These are phyloP conservation scores for Scutellaria barbata DNA, from an alignment of 257 asterid species.

Conservation along the genomic window DNA sequence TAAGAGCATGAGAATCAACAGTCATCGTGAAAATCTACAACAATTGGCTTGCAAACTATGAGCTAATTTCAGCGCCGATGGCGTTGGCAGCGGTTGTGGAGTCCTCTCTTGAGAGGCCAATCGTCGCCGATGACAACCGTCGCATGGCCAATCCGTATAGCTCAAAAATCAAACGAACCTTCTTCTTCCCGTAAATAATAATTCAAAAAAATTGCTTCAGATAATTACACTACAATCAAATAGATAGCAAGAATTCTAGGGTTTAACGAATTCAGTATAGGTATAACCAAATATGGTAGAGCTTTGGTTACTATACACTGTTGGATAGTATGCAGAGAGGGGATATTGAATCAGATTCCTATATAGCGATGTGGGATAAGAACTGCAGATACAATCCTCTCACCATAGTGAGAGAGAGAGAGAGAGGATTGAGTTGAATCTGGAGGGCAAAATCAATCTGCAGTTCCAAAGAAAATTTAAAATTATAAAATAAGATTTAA, in stretches of 20 bases:
- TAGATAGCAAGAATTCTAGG: too few species aligned
- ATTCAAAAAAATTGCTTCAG: slow-evolving; percentile 9
- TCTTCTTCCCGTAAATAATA: slow-evolving; percentile 8
- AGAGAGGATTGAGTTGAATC: slow-evolving; percentile 27
- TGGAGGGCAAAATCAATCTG: slow-evolving; percentile 20
- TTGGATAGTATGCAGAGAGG: slow-evolving; percentile 34
- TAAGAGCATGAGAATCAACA: slow-evolving; percentile 68
- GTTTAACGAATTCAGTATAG: neutral
- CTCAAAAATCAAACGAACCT: slow-evolving; percentile 39
- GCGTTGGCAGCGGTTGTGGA: slow-evolving; percentile 35
- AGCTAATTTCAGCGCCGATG: slow-evolving; percentile 38
- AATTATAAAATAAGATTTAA: too few species aligned
- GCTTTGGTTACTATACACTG: neutral
- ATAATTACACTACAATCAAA: slow-evolving; percentile 21
- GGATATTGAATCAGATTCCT: slow-evolving; percentile 38
- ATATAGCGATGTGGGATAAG: slow-evolving; percentile 25
- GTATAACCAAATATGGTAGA: neutral
- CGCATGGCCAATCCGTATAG: slow-evolving; percentile 83
- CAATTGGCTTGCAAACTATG: slow-evolving; percentile 33
- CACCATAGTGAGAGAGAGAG: neutral
- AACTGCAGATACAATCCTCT: slow-evolving; percentile 1
- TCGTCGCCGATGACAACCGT: slow-evolving; percentile 66
- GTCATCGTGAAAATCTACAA: slow-evolving; percentile 53
- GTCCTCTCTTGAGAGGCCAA: slow-evolving; percentile 86
- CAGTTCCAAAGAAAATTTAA: neutral